Percentiles rank a stretch among this genome's conserved stretches.
These are phyloP conservation scores for Haplosporangium sp. DNA, from an alignment of 371 early-diverging fungal species.

Conservation along the genomic window DNA sequence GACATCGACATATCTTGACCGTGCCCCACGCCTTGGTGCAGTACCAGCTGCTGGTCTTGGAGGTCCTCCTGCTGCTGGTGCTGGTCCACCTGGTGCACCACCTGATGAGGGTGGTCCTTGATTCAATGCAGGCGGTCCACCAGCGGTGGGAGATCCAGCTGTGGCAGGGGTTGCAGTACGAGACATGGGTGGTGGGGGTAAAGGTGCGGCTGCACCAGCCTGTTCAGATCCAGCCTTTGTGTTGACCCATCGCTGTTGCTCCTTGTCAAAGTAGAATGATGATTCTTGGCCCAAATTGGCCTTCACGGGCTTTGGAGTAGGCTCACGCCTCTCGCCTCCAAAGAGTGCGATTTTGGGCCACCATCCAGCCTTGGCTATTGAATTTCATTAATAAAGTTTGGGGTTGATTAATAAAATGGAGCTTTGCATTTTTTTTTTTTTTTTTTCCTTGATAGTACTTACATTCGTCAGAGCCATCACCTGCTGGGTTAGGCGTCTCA, in stretches of 20 bases:
- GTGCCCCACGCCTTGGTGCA: conserved; percentile 59
- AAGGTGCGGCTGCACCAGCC: conserved; percentile 43
- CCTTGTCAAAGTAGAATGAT: conserved; percentile 77
- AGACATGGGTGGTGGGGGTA: conserved; percentile 59
- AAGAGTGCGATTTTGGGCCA: conserved; percentile 63
- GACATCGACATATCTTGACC: conserved; percentile 61
- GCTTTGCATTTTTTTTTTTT: no score
- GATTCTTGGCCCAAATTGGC: conserved; percentile 80
- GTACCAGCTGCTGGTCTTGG: conserved; percentile 20
- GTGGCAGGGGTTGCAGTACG: conserved; percentile 42
- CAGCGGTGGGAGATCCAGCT: conserved; percentile 11
- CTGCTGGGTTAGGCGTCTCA: conserved; percentile 1
- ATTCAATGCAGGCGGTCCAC: not conserved
- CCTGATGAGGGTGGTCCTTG: conserved; percentile 15
- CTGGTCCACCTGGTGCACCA: conserved; percentile 20
- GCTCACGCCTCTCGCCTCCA: conserved; percentile 57
- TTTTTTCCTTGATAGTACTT: conserved; percentile 5
- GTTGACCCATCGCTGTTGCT: conserved; percentile 70
- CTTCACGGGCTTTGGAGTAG: conserved; percentile 63
- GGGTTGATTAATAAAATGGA: no score
- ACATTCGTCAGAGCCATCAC: conserved; percentile 27
- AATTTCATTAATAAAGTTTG: not conserved
- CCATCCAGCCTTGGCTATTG: conserved; percentile 60
- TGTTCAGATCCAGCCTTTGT: conserved; percentile 56
- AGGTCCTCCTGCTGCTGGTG: conserved; percentile 19